Evolutionary conservation across 1,284 basidiomycete genomes (phyloP).

Genomic region (Irpex sp.): DNA sequence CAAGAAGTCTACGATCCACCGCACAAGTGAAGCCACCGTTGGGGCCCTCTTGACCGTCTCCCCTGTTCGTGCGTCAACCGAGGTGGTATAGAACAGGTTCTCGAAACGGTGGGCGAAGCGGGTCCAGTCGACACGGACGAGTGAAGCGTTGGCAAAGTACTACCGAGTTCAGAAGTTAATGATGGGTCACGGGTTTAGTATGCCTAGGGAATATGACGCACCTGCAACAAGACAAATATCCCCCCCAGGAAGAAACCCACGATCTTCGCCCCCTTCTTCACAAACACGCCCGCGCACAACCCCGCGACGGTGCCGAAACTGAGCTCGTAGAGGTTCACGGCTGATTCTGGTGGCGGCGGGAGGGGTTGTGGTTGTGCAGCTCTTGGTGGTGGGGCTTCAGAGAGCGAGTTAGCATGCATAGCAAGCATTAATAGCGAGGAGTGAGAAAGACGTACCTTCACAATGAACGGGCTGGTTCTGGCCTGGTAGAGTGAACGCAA

Average conservation of each 20-base stretch:
- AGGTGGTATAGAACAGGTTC: slow-evolving; percentile 58
- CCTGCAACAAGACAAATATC: slow-evolving; percentile 85
- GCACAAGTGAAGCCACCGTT: slow-evolving; percentile 64
- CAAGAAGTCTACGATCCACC: slow-evolving; percentile 79
- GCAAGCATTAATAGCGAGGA: neutral
- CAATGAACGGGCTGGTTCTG: slow-evolving; percentile 25
- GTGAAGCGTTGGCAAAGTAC: slow-evolving; percentile 72
- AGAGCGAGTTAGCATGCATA: neutral
- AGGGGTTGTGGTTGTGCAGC: slow-evolving; percentile 13
- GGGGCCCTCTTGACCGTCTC: slow-evolving; percentile 46
- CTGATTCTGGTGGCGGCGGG: slow-evolving; percentile 55
- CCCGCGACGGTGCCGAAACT: slow-evolving; percentile 87
- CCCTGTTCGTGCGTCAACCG: slow-evolving; percentile 42
- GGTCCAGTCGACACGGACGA: slow-evolving; percentile 82
- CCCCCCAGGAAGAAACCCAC: slow-evolving; percentile 85
- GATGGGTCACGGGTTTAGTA: neutral
- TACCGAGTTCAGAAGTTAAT: slow-evolving; percentile 27
- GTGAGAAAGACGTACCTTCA: slow-evolving; percentile 25
- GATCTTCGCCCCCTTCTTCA: slow-evolving; percentile 89
- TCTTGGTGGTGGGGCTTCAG: neutral
- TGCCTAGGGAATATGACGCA: slow-evolving; percentile 28
- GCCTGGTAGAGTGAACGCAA: slow-evolving; percentile 16
- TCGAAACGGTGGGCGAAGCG: slow-evolving; percentile 64
- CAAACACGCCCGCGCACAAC: slow-evolving; percentile 87
- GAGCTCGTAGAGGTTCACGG: slow-evolving; percentile 80